Percentiles rank a stretch among this genome's conserved stretches.
phyloP scores from a whole-genome alignment of 75 land plant genomes.

The Selaginella moellendorffii region DNA sequence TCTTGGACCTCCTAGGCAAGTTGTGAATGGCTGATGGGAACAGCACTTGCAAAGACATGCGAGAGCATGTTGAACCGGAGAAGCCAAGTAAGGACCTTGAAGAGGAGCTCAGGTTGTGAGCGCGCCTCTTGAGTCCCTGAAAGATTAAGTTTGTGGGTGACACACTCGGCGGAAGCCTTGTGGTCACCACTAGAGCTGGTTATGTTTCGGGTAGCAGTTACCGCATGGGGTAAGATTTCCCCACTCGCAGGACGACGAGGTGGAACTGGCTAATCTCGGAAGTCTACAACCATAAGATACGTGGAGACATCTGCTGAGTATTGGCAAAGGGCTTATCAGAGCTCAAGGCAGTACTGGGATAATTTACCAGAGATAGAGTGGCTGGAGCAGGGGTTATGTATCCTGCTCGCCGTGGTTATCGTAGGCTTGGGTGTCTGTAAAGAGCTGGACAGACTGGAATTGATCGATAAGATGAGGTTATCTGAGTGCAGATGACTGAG shows the following conservation, averaged over 20 bases:
- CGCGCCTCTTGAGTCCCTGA: not conserved
- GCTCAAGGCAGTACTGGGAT: not conserved
- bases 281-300: not conserved
- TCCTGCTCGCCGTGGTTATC: not conserved
- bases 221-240: not conserved
- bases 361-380: not conserved
- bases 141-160: not conserved
- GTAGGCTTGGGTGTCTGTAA: constrained; percentile 1
- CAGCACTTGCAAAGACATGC: not conserved
- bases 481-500: not conserved
- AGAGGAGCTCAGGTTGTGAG: not conserved
- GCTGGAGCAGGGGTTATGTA: not conserved
- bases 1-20: not conserved
- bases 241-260: constrained; percentile 1
- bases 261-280: not conserved
- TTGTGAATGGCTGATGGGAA: not conserved
- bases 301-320: not conserved
- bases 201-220: not conserved
- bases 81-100: not conserved
- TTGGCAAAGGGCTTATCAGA: not conserved
- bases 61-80: not conserved
- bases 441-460: not conserved
- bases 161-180: not conserved
- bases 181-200: not conserved
- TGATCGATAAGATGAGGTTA: not conserved